Evolutionary conservation across 2,329 filamentous ascomycete species (phyloP).

Genomic region (Aurifilum marmelostoma): DNA sequence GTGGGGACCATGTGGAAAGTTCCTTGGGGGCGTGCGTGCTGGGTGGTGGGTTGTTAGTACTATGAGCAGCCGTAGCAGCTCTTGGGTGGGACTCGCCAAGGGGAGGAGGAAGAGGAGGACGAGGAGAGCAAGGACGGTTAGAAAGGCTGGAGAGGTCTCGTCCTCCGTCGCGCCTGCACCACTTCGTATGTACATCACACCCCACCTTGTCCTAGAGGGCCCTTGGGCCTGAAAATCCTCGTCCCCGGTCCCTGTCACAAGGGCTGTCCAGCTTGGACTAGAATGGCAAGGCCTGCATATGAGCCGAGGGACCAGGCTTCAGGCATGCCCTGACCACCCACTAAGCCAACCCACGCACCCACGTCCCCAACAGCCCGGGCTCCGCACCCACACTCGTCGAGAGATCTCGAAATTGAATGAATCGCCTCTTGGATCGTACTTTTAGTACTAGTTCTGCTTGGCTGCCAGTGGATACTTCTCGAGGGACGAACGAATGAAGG

Average conservation of each 20-base stretch:
- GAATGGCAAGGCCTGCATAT: neutral
- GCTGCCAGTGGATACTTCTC: neutral
- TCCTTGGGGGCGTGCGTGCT: neutral
- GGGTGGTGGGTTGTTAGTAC: neutral
- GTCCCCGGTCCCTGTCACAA: neutral
- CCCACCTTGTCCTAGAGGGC: neutral
- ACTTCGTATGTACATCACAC: neutral
- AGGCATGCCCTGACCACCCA: neutral
- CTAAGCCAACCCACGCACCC: neutral
- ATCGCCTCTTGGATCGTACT: neutral
- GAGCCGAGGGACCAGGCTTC: conserved; percentile 2
- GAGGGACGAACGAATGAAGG: neutral
- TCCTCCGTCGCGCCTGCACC: neutral
- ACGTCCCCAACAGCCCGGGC: neutral
- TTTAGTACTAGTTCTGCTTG: neutral
- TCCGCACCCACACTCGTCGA: neutral
- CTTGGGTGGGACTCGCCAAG: neutral
- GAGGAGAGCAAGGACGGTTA: neutral
- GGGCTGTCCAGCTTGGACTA: neutral
- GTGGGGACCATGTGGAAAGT: neutral
- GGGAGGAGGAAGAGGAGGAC: neutral
- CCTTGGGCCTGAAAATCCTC: neutral
- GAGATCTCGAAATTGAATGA: neutral
- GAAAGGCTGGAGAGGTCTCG: neutral
- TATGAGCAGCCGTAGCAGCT: neutral